Evolutionary conservation across 2,329 filamentous ascomycete genomes (phyloP).

Genomic region (Alternaria angustiovoidea): DNA sequence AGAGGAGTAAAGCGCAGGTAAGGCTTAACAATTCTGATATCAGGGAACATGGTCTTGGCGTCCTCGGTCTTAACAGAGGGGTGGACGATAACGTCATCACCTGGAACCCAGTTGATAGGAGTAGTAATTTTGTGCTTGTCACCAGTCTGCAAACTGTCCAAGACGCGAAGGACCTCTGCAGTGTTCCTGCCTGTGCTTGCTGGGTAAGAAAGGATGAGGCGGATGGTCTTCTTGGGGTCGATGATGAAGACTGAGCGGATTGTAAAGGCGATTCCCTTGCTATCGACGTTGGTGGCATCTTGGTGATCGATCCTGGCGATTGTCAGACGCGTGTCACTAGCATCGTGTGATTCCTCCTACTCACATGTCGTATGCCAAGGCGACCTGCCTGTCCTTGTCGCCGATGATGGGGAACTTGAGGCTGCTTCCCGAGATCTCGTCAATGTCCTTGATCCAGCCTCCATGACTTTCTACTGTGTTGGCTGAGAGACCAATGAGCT

Average conservation of each 20-base stretch:
- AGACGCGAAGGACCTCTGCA: slow-evolving; percentile 61
- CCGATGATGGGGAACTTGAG: slow-evolving; percentile 63
- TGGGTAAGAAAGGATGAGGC: slow-evolving; percentile 68
- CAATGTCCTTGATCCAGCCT: slow-evolving; percentile 63
- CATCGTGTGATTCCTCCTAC: slow-evolving; percentile 18
- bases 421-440: slow-evolving; percentile 59
- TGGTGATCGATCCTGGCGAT: slow-evolving; percentile 58
- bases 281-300: slow-evolving; percentile 66
- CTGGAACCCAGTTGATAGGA: slow-evolving; percentile 61
- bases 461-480: slow-evolving; percentile 61
- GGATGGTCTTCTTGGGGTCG: slow-evolving; percentile 71
- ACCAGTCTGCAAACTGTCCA: slow-evolving; percentile 63
- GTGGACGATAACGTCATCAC: slow-evolving; percentile 53
- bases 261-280: slow-evolving; percentile 66
- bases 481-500: slow-evolving; percentile 66
- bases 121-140: slow-evolving; percentile 69
- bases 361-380: slow-evolving; percentile 61
- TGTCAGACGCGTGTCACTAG: slow-evolving; percentile 24
- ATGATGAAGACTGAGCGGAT: slow-evolving; percentile 72
- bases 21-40: slow-evolving; percentile 69
- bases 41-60: slow-evolving; percentile 66
- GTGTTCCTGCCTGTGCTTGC: slow-evolving; percentile 67
- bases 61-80: slow-evolving; percentile 65
- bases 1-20: slow-evolving; percentile 68
- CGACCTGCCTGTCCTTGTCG: slow-evolving; percentile 62